phyloP scores from a whole-genome alignment of 2,329 filamentous ascomycete genomes.

The Penicillium corylophilum region DNA sequence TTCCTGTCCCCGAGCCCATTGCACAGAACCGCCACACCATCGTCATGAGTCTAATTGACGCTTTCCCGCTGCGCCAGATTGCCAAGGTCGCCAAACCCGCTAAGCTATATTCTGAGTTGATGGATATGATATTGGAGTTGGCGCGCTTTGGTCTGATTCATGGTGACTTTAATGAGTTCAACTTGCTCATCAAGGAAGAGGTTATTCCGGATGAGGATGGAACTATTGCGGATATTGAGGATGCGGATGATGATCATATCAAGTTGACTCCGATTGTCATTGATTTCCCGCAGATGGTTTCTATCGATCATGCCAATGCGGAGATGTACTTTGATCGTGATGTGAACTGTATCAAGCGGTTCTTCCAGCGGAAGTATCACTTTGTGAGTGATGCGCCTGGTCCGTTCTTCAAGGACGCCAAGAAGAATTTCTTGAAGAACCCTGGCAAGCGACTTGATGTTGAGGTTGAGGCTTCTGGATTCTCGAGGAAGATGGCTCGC shows the following conservation, averaged over 20 bases:
- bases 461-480: constrained; percentile 86
- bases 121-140: constrained; percentile 78
- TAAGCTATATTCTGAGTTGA: constrained; percentile 84
- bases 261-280: constrained; percentile 79
- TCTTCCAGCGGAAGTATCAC: constrained; percentile 84
- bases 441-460: constrained; percentile 74
- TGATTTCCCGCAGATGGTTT: constrained; percentile 98
- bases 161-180: constrained; percentile 99
- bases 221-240: constrained; percentile 34
- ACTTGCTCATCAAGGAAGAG: constrained; percentile 86
- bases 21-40: constrained; percentile 92
- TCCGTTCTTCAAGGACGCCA: constrained; percentile 81
- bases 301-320: constrained; percentile 88
- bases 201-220: constrained; percentile 35
- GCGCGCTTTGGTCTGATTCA: constrained; percentile 89
- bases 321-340: constrained; percentile 98
- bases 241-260: constrained; percentile 41
- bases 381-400: constrained; percentile 80
- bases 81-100: constrained; percentile 79
- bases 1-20: constrained; percentile 84
- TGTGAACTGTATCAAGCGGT: constrained; percentile 91
- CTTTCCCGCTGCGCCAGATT: constrained; percentile 87
- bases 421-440: constrained; percentile 65
- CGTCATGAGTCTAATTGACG: constrained; percentile 91
- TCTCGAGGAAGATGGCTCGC: constrained; percentile 95